These are phyloP conservation scores for Chlamydomonas asymmetrica DNA, from an alignment of 139 green algal genomes.

Conservation along the genomic window DNA sequence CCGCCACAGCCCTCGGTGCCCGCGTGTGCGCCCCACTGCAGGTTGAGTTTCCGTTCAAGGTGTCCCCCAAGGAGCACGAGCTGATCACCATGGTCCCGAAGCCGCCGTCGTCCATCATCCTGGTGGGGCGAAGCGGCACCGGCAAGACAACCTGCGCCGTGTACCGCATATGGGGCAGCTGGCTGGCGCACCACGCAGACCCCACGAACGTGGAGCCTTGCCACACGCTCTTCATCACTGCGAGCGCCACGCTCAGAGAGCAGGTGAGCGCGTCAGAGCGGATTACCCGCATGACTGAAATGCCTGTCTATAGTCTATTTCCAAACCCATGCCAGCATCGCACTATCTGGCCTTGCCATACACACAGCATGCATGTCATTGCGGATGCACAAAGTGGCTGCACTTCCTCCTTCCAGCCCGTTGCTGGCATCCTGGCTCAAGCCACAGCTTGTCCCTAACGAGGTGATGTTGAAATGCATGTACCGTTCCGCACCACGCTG, in stretches of 20 bases:
- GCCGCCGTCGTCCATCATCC: slow-evolving; percentile 60
- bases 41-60: slow-evolving; percentile 44
- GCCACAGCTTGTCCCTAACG: no score
- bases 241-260: slow-evolving; percentile 67
- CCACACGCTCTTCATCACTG: slow-evolving; percentile 70
- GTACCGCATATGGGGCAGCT: slow-evolving; percentile 67
- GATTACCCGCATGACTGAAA: no score
- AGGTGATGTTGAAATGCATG: no score
- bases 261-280: no score
- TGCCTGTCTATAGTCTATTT: no score
- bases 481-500: no score
- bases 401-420: no score
- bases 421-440: no score
- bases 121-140: slow-evolving; percentile 73
- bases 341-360: no score
- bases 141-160: slow-evolving; percentile 77
- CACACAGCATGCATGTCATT: no score
- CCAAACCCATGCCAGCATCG: no score
- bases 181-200: slow-evolving; percentile 37
- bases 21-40: background rate
- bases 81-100: slow-evolving; percentile 57
- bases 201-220: slow-evolving; percentile 21
- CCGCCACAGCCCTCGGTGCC: background rate
- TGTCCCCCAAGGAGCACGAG: slow-evolving; percentile 51
- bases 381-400: no score